Base-by-base conservation (phyloP, 2,329 filamentous ascomycete species). In the Aspergillus amoenus region DNA sequence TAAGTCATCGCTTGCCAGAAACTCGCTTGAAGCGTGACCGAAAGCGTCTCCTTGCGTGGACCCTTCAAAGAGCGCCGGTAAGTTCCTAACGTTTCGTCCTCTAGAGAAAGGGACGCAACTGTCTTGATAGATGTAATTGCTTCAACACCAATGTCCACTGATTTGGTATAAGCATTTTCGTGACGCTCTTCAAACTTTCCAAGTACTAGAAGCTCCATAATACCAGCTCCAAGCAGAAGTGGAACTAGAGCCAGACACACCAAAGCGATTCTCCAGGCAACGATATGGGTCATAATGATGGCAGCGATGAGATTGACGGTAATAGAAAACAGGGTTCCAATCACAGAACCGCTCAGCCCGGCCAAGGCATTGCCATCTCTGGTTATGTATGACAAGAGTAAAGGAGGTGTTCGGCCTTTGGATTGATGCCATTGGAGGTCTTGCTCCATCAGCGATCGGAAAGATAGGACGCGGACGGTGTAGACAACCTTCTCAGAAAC, bases 221-320 rank as follows among this genome's bases (percentile, higher is more conserved):
- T 82, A 0, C 88, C 88, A 0, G 87, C 81, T 1, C 84, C 84
- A 0, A 92, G 76, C 13, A 91, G 80, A 3, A 91, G 72, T 0
- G 89, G 89, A 0, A 91, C 84, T 1, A 84, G 81, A 0, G 88
- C 82, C 3, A 92, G 78, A 51, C 87, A 85, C 2, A 91, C 88
- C 13, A 92, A 76, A 1, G 88, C 87, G 60, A 92, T 90, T 66
- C 85, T 88, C 89, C 89, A 92, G 5, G 87, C 87, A 32, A 91
- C 78, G 32, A 89, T 82, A 61, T 89, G 86, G 0, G 88, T 85
- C 7, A 91, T 72, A 22, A 88, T 82, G 53, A 91, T 83, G 3
- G 85, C 87, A 1, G 82, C 84, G 6, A 90, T 59, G 43, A 91
- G 82, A 69, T 88, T 90, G 59, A 91, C 81, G 2, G 82, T 62